Evolutionary conservation across 345 rosid genomes (phyloP), one percentile per base, ranked within the genome.

Genomic region (Boechera divaricarpa): DNA sequence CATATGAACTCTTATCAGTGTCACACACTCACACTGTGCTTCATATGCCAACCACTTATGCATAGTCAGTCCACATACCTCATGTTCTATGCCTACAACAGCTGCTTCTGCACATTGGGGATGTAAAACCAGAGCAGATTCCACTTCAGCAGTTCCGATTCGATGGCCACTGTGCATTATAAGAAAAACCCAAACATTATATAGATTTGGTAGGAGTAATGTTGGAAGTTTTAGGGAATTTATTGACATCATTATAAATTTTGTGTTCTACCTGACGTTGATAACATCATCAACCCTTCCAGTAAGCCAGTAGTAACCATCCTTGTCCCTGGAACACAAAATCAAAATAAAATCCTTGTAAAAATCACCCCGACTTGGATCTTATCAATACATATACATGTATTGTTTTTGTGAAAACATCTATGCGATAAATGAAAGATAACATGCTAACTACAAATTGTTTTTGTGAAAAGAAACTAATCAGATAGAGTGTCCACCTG

Each of bases 241-340:
- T 52, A 10, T 28, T 49, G 16, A 65, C 26, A 57, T 29, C 45
- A 8, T 38, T 38, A 13, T 42, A 0, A 51, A 31, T 11, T 56
- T 44, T 49, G 2, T 15, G 28, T 61, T 56, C 6, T 85, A 94
- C 99, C 99, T 95, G 71, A 95, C 98, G 18, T 95, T 95, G 82
- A 95, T 95, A 71, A 95, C 99, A 86, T 94, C 99, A 66, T 94
- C 99, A 76, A 94, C 99, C 80, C 99, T 87, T 65, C 98, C 99
- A 6, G 98, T 92, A 71, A 94, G 93, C 98, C 97, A 94, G 82
- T 86, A 87, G 83, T 92, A 95, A 64, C 99, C 98, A 86, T 95
- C 96, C 70, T 86, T 91, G 87, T 95, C 99, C 86, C 99, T 95
- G 88, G 64, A 75, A 82, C 53, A 82, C 69, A 72, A 68, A 79